Conservation (phyloP, 148 eudicot species). For the Heliosperma pusillum region DNA sequence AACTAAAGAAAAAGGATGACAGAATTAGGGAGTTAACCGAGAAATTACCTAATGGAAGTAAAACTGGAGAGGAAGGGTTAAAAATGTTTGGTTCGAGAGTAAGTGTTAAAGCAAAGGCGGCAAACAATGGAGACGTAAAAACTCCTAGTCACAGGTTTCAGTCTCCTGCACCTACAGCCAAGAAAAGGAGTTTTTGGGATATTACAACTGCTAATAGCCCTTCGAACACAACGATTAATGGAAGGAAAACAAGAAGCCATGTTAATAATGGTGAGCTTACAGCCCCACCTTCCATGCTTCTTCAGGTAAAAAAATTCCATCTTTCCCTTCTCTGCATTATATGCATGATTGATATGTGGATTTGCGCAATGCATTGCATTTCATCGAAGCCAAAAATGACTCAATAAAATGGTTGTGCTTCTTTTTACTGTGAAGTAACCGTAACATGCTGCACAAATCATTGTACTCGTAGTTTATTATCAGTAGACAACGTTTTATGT, state of each 20-base stretch:
- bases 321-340: not conserved
- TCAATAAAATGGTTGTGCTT: no score
- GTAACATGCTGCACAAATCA: no score
- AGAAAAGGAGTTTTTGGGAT: constrained; percentile 86
- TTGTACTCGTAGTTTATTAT: no score
- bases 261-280: constrained; percentile 32
- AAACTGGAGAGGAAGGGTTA: constrained; percentile 30
- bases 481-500: no score
- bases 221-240: constrained; percentile 52
- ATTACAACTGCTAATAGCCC: constrained; percentile 87
- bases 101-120: constrained; percentile 48
- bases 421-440: no score
- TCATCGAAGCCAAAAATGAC: no score
- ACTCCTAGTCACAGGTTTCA: constrained; percentile 52
- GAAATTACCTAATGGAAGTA: constrained; percentile 23
- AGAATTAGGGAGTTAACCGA: constrained; percentile 49
- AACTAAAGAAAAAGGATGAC: constrained; percentile 63
- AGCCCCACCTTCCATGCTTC: constrained; percentile 77
- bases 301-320: constrained; percentile 49
- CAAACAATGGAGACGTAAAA: constrained; percentile 44
- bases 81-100: constrained; percentile 48
- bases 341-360: no score
- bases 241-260: constrained; percentile 75
- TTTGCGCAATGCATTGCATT: no score
- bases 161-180: constrained; percentile 66